A percentile compares a stretch with the other conserved stretches of the same genome.
Conservation (phyloP, 73 alveolate species). For the Blepharisma japonicum region DNA sequence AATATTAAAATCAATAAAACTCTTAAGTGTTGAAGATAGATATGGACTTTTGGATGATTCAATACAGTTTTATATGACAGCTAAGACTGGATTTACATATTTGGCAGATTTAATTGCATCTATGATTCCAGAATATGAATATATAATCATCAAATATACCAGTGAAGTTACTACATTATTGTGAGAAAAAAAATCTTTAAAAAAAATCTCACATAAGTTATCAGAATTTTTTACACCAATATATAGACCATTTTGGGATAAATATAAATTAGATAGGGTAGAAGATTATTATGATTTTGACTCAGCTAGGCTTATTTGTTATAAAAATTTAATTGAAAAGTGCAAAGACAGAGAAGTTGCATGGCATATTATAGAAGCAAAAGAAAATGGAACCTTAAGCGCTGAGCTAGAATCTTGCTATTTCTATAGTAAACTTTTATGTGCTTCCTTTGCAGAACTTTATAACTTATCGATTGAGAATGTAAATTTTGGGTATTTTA, state of each 20-base stretch:
- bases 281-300: background rate
- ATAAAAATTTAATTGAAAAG: background rate
- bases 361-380: background rate
- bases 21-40: background rate
- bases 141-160: background rate
- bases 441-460: background rate
- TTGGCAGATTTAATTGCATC: background rate
- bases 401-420: background rate
- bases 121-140: slow-evolving; percentile 15
- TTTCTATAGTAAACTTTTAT: background rate
- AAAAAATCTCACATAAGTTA: background rate
- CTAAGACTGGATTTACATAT: background rate
- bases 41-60: background rate
- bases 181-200: background rate
- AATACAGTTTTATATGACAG: background rate
- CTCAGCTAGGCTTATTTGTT: background rate
- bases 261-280: background rate
- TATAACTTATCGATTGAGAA: background rate
- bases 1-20: background rate
- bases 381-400: background rate
- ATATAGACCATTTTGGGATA: background rate
- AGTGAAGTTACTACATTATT: background rate
- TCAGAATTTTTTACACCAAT: background rate
- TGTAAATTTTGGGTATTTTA: background rate
- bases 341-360: background rate